Percentiles rank a stretch among this genome's conserved stretches.
Conservation (phyloP, 2,329 filamentous ascomycete genomes). For the Colletotrichum sp. region DNA sequence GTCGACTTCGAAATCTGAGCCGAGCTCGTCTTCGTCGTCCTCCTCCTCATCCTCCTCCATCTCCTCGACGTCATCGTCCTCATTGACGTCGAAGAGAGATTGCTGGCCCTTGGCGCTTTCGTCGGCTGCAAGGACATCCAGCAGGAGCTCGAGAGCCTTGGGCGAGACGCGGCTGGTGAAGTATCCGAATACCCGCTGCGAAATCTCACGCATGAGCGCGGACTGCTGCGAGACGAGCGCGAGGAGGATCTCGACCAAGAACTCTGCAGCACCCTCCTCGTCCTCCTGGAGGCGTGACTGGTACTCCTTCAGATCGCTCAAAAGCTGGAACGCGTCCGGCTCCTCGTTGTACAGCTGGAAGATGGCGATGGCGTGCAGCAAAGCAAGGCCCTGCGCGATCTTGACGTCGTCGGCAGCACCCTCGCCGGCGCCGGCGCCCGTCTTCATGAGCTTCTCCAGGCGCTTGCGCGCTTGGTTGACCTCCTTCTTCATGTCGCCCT, state of each 20-base stretch:
- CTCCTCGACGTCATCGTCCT: constrained; percentile 44
- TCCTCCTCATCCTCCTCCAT: constrained; percentile 44
- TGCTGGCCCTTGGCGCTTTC: constrained; percentile 86
- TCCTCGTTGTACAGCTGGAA: constrained; percentile 92
- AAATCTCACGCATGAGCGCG: constrained; percentile 82
- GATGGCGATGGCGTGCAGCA: constrained; percentile 84
- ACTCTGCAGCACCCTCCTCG: constrained; percentile 65
- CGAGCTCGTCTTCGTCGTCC: constrained; percentile 40
- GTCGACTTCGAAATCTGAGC: constrained; percentile 51
- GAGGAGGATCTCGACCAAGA: constrained; percentile 87
- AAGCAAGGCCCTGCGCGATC: constrained; percentile 69
- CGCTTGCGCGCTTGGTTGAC: constrained; percentile 56
- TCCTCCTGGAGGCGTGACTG: constrained; percentile 68
- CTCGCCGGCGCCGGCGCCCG: constrained; percentile 29
- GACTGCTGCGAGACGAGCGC: constrained; percentile 88
- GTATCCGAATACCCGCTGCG: constrained; percentile 84
- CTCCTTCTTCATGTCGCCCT: constrained; percentile 58
- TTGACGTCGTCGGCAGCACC: constrained; percentile 39
- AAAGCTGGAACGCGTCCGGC: constrained; percentile 79
- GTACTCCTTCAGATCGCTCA: constrained; percentile 82
- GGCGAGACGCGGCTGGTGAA: constrained; percentile 79
- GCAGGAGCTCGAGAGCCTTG: constrained; percentile 70
- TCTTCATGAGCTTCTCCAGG: constrained; percentile 58
- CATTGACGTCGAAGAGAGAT: constrained; percentile 76
- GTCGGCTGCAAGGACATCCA: constrained; percentile 75